phyloP scores from a whole-genome alignment of 371 early-diverging fungal genomes.

The Rhizopus delemar region DNA sequence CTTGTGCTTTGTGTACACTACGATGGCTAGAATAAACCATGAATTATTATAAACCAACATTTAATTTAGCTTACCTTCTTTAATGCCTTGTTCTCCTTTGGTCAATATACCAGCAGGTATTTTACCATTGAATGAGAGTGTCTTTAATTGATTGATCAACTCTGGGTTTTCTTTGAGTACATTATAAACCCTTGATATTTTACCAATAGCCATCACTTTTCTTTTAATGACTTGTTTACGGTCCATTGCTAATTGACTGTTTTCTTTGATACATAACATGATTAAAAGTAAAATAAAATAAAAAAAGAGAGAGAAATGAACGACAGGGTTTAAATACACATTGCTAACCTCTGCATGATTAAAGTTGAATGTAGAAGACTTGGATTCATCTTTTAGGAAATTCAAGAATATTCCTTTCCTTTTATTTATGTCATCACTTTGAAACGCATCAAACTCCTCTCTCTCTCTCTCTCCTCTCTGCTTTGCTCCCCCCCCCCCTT shows the following conservation, averaged over 20 bases:
- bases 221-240: constrained; percentile 44
- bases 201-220: constrained; percentile 48
- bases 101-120: constrained; percentile 37
- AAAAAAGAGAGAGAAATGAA: neutral
- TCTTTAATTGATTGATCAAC: constrained; percentile 41
- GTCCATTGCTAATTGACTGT: constrained; percentile 11
- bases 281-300: neutral
- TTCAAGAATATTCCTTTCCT: constrained; percentile 7
- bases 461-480: constrained; percentile 7
- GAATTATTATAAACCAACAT: neutral
- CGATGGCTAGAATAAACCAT: neutral
- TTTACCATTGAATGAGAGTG: constrained; percentile 28
- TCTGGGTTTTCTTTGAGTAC: constrained; percentile 39
- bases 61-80: constrained; percentile 21
- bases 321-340: neutral
- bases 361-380: neutral
- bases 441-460: neutral
- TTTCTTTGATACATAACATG: constrained; percentile 7
- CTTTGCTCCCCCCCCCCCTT: constrained; percentile 5
- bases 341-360: neutral
- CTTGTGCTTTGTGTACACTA: no score
- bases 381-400: neutral
- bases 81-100: constrained; percentile 39
- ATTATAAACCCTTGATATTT: constrained; percentile 37
- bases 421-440: neutral